A percentile compares a stretch with the other conserved stretches of the same genome.
Evolutionary conservation across 75 land plant species (phyloP).

Genomic region (Cryptomeria japonica): DNA sequence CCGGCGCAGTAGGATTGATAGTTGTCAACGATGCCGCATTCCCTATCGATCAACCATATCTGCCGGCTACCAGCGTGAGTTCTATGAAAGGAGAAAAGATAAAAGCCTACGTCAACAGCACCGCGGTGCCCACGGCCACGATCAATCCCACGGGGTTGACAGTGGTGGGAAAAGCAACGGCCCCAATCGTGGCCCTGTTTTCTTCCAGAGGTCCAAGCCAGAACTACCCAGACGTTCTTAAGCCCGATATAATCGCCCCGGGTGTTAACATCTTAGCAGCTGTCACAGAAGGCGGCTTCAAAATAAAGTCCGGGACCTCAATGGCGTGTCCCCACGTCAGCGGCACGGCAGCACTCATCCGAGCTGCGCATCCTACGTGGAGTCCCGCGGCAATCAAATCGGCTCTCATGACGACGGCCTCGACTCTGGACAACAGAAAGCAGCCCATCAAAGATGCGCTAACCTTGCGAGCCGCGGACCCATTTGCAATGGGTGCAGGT

Average conservation of each 20-base stretch:
- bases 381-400: slow-evolving; percentile 57
- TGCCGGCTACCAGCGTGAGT: slow-evolving; percentile 33
- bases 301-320: slow-evolving; percentile 61
- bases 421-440: slow-evolving; percentile 35
- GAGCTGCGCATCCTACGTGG: slow-evolving; percentile 37
- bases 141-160: slow-evolving; percentile 54
- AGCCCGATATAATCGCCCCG: slow-evolving; percentile 49
- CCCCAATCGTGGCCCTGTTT: slow-evolving; percentile 31
- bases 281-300: slow-evolving; percentile 29
- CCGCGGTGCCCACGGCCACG: slow-evolving; percentile 32
- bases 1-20: slow-evolving; percentile 6
- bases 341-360: slow-evolving; percentile 55
- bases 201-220: slow-evolving; percentile 41
- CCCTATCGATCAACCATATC: slow-evolving; percentile 33
- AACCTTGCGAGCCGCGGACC: slow-evolving; percentile 55
- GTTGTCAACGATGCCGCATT: slow-evolving; percentile 21
- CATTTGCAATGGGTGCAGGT: slow-evolving; percentile 74
- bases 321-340: slow-evolving; percentile 67
- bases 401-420: slow-evolving; percentile 62
- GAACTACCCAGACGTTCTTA: slow-evolving; percentile 23
- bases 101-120: slow-evolving; percentile 15
- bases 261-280: slow-evolving; percentile 55
- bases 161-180: slow-evolving; percentile 44
- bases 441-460: slow-evolving; percentile 41
- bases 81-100: slow-evolving; percentile 10